Evolutionary conservation across 2,329 filamentous ascomycete species (phyloP), one percentile per base, ranked within the genome.

Genomic region (Zasmidium cellare): DNA sequence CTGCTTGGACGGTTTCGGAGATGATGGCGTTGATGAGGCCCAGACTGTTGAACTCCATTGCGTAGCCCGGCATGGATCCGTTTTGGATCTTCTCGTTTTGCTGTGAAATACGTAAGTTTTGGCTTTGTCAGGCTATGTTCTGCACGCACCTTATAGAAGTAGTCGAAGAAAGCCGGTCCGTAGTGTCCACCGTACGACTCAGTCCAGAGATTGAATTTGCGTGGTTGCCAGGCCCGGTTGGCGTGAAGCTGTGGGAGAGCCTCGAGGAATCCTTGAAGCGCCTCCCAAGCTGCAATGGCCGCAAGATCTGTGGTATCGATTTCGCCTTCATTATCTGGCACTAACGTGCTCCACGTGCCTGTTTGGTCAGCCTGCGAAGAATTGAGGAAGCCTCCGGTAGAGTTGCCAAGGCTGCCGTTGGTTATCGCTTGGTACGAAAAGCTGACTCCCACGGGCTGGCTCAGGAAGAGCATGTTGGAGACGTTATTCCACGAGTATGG

Each of bases 391-490:
- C 72, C 72, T 2, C 79, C 80, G 6, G 77, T 79, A 18, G 74
- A 64, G 28, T 60, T 60, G 2, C 52, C 53, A 31, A 48, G 56
- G 9, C 55, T 28, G 28, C 59, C 58, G 38, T 70, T 64, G 18
- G 55, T 64, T 58, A 63, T 61, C 5, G 64, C 71, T 23, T 68
- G 76, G 67, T 84, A 84, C 1, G 79, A 82, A 69, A 84, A 83
- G 1, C 83, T 84, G 24, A 81, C 79, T 31, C 82, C 82, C n/a
- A 83, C 74, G 6, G 84, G 84, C 70, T 87, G 84, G 52, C 82
- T 82, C 51, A 87, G 74, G 72, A 85, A 87, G 16, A 87, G 73
- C 72, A 87, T 75, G 67, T 85, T 85, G 35, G 80, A 82, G 19
- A 79, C 77, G 59, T 83, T 79, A 63, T 78, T 84, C 81, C 82